A percentile compares a stretch with the other conserved stretches of the same genome.
These are phyloP conservation scores for Neonectria hederae DNA, from an alignment of 2,329 filamentous ascomycete species.

Conservation along the genomic window DNA sequence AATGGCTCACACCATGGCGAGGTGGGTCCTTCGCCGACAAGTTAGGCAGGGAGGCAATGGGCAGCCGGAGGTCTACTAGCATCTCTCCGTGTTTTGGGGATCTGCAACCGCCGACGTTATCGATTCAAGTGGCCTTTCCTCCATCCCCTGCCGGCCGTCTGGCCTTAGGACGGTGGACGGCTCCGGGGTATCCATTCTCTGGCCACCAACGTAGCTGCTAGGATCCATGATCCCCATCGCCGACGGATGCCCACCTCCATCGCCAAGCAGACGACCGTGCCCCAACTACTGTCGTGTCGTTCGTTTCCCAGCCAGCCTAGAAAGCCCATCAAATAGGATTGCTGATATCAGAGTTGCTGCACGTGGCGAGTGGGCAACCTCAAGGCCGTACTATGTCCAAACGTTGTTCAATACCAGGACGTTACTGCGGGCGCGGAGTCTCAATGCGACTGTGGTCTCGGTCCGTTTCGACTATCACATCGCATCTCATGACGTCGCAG, in stretches of 20 bases:
- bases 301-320: conserved; percentile 18
- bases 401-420: background rate
- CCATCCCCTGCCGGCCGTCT: conserved; percentile 20
- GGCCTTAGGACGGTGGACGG: conserved; percentile 12
- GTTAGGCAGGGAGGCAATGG: conserved; percentile 28
- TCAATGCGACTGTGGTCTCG: conserved; percentile 26
- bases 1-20: conserved; percentile 10
- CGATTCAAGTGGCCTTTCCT: conserved; percentile 25
- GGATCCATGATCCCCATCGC: background rate
- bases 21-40: conserved; percentile 26
- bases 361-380: background rate
- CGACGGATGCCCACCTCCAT: conserved; percentile 5
- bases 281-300: background rate
- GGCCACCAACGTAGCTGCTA: conserved; percentile 14
- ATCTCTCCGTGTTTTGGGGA: conserved; percentile 26
- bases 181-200: conserved; percentile 10
- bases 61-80: conserved; percentile 19
- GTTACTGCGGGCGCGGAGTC: conserved; percentile 25
- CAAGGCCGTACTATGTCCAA: background rate
- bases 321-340: conserved; percentile 11
- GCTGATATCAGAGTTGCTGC: conserved; percentile 16
- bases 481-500: conserved; percentile 26
- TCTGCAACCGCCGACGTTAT: conserved; percentile 27
- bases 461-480: conserved; percentile 33
- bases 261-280: background rate